Base-by-base conservation (phyloP, 306 rosid species). In the Citrullus amarus region DNA sequence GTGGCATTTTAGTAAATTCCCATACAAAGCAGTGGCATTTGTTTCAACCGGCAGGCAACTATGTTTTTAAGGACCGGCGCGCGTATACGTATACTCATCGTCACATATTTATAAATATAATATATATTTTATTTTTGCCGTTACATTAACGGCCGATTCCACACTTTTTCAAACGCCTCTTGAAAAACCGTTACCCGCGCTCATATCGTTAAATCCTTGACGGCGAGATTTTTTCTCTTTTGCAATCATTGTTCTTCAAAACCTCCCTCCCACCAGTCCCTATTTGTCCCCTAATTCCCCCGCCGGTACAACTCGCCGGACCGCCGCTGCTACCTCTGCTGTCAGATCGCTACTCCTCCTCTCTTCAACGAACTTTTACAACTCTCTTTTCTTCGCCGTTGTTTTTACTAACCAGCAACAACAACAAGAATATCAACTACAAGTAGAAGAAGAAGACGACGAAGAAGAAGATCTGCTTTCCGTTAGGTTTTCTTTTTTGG, bases 171-270 rank as follows among this genome's bases (percentile, higher is more conserved):
- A 34, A 75, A 75, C 46, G 50, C 30, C 63, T 39, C 25, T 34
- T 17, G 20, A 20, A 51, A 28, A 74, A 69, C 58, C 41, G 62
- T 74, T 53, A 56, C 55, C 54, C 79, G 66, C 79, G 34, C 79
- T 57, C 67, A 57, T 76, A 56, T 50, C 79, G 66, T 76, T 76
- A 76, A 76, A 76, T 41, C 36, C 22, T 57, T 12, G 55, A 76
- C 79, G 79, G 54, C 68, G 55, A 57, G 30, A 17, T 57, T 38
- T 18, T 15, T 17, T 17, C 18, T 38, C 14, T 18, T 16, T 53
- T 3, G 55, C 68, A 76, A 76, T 76, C 79, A 76, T 76, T 76
- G 54, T 38, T n/a, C 36, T 75, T 56, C 79, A 5, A 75, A 20
- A 10, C 74, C 74, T 67, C 68, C 22, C 58, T 36, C 41, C 78